phyloP scores from a whole-genome alignment of 2,329 filamentous ascomycete species.

The Xylaria sp. region DNA sequence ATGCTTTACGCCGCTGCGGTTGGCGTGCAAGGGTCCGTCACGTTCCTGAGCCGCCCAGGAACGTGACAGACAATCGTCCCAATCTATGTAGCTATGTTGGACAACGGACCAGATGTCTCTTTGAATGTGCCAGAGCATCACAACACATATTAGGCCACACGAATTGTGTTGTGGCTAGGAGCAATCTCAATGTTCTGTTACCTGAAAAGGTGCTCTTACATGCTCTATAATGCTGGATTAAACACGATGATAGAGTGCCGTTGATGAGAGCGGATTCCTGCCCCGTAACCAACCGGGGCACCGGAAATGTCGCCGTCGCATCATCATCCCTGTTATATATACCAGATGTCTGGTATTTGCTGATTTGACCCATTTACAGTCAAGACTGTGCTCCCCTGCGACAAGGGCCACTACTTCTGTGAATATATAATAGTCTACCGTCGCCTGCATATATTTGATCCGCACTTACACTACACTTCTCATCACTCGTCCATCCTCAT shows the following conservation, averaged over 20 bases:
- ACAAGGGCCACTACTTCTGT: neutral
- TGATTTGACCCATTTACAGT: neutral
- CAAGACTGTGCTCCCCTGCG: neutral
- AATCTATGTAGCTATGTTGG: neutral
- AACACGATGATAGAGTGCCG: neutral
- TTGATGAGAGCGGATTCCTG: neutral
- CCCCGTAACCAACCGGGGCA: neutral
- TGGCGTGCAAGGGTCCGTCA: no score
- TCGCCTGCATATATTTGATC: neutral
- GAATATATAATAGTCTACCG: constrained; percentile 1
- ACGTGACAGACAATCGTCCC: neutral
- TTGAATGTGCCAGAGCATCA: neutral
- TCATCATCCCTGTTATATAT: neutral
- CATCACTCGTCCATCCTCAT: neutral
- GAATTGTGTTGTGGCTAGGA: neutral
- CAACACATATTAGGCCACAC: neutral
- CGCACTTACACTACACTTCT: neutral
- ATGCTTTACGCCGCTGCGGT: neutral
- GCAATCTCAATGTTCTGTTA: neutral
- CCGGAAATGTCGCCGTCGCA: neutral
- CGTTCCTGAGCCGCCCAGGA: neutral
- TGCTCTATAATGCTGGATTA: neutral
- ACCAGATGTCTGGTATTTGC: neutral
- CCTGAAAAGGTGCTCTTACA: neutral
- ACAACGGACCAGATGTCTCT: neutral